Evolutionary conservation across 148 eudicot species (phyloP), one percentile per base, ranked within the genome.

Genomic region (Fagopyrum tataricum): DNA sequence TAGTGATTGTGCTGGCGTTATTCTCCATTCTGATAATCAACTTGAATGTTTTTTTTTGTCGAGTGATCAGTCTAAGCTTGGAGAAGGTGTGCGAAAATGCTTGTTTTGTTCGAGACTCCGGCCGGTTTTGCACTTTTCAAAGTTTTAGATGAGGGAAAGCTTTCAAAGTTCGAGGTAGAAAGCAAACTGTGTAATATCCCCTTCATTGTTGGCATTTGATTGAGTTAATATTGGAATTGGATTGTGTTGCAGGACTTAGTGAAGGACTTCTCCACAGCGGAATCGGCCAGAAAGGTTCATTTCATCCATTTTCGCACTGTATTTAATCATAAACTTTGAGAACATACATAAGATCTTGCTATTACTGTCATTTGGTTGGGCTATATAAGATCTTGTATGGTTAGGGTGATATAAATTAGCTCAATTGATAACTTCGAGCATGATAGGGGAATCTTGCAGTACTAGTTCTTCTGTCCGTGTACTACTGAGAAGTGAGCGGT

Each of bases 231-330:
- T 37, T 3, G 9, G 31, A 59, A 4, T 61, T 12, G 7, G 23
- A 40, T 11, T 21, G 46, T 64, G 17, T 76, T 85, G 76, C 87
- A 94, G 98, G 97, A 94, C 75, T 85, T 94, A 75, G 82, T 84
- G 79, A 91, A 88, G 75, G 90, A 91, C 75, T 95, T 95, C 43
- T 0, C 77, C 5, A 40, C 90, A 1, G 82, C 89, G 5, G 98
- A 95, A 41, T 78, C 96, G 18, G 91, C 98, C n/a, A 87, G 90
- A 90, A 79, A 90, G 98, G 98, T 95, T 26, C 7, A 42, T 9
- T 71, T 55, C 44, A 17, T 55, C 37, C 31, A 3, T 5, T 72
- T 47, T 26, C 31, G 2, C 2, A 26, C 2, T 67, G 41, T 40
- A 11, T 37, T 68, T 68, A 0, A 0, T 26, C 31, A 26, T 26